These are phyloP conservation scores for Euphorbia peplus DNA, from an alignment of 345 rosid species.

Conservation along the genomic window DNA sequence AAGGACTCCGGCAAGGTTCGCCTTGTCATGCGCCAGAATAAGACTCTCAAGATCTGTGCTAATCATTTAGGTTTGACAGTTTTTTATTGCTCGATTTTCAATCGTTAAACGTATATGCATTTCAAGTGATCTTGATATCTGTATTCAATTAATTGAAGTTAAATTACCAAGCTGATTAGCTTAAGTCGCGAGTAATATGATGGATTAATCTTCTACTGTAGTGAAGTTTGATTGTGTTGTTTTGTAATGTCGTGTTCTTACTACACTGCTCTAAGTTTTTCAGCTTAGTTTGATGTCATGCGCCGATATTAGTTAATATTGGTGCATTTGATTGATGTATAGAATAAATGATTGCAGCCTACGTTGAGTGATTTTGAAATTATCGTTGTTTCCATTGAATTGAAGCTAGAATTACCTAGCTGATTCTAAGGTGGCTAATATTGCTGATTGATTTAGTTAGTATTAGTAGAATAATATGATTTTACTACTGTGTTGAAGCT, in stretches of 20 bases:
- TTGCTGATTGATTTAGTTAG: not conserved
- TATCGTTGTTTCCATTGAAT: not conserved
- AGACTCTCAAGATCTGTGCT: conserved; percentile 98
- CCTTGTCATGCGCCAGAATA: conserved; percentile 87
- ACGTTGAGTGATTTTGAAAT: not conserved
- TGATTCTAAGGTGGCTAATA: not conserved
- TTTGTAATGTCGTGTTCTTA: too few relatives aligned
- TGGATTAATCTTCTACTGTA: not conserved
- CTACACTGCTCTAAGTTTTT: too few relatives aligned
- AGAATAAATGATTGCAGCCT: too few relatives aligned
- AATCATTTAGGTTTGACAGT: conserved; percentile 70
- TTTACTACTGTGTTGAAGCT: not conserved
- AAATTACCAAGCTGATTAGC: too few relatives aligned
- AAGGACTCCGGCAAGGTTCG: conserved; percentile 75
- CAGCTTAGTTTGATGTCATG: too few relatives aligned
- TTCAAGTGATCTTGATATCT: not conserved
- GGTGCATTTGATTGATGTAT: too few relatives aligned
- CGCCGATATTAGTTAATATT: too few relatives aligned
- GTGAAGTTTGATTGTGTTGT: too few relatives aligned
- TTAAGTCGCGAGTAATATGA: not conserved
- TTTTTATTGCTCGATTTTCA: not conserved
- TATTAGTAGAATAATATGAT: not conserved
- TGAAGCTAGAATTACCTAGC: not conserved
- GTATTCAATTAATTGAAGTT: too few relatives aligned
- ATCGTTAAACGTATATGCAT: too few relatives aligned